phyloP scores from a whole-genome alignment of 2,329 filamentous ascomycete genomes.

The Trichoderma asperellum region DNA sequence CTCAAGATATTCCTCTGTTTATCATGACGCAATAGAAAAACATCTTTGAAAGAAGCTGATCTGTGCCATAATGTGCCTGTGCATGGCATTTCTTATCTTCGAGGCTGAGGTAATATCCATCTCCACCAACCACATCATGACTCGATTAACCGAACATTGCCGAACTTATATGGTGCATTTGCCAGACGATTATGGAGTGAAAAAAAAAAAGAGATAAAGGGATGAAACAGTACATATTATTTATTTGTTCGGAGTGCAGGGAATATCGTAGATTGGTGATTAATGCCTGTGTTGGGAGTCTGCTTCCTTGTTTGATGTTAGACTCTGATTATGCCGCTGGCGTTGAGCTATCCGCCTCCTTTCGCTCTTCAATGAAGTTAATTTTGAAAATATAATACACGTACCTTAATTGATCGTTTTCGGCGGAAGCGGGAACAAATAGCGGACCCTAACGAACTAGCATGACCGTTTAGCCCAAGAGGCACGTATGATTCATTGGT shows the following conservation, averaged over 20 bases:
- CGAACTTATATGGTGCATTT: not conserved
- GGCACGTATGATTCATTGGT: too few relatives aligned
- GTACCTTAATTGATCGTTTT: not conserved
- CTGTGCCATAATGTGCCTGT: not conserved
- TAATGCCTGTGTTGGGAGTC: not conserved
- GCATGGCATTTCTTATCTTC: not conserved
- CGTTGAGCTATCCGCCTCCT: not conserved
- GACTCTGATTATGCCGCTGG: not conserved
- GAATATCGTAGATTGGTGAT: not conserved
- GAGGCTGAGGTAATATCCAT: not conserved
- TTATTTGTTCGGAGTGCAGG: not conserved
- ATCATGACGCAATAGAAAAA: not conserved
- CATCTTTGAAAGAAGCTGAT: not conserved
- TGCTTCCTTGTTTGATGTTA: not conserved
- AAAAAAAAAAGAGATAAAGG: not conserved
- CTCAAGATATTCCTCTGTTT: not conserved
- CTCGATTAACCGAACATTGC: conserved; percentile 26
- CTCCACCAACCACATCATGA: conserved; percentile 2
- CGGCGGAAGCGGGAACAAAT: not conserved
- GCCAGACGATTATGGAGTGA: not conserved
- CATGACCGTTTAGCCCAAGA: not conserved
- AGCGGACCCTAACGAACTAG: not conserved
- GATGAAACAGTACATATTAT: not conserved
- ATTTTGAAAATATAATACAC: not conserved
- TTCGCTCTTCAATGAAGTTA: not conserved